phyloP scores from a whole-genome alignment of 1,139 yeast genomes.

The Suhomyces taliae region DNA sequence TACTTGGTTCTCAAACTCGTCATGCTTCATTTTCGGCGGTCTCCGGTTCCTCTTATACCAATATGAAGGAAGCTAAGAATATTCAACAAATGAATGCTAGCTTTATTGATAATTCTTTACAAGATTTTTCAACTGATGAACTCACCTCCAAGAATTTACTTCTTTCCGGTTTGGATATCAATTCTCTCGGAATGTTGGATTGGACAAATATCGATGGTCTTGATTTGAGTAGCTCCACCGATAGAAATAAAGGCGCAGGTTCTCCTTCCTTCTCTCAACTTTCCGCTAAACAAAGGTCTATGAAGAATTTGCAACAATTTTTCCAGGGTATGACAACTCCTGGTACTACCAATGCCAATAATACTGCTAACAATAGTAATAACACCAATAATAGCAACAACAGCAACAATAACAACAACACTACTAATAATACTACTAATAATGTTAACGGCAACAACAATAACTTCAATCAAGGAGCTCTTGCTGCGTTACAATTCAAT shows the following conservation, averaged over 20 bases:
- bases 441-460: not conserved
- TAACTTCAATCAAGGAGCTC: conserved; percentile 3
- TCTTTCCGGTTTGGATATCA: conserved; percentile 26
- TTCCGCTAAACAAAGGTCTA: conserved; percentile 14
- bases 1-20: conserved; percentile 26
- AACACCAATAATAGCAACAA: not conserved
- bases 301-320: conserved; percentile 17
- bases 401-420: not conserved
- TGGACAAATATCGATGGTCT: conserved; percentile 37
- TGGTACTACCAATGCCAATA: not conserved
- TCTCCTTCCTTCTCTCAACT: conserved; percentile 12
- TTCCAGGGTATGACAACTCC: conserved; percentile 11
- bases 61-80: conserved; percentile 42
- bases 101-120: conserved; percentile 50
- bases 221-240: conserved; percentile 9
- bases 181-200: conserved; percentile 27
- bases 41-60: conserved; percentile 67
- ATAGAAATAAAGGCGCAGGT: conserved; percentile 11
- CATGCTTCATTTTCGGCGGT: conserved; percentile 86
- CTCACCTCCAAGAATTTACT: conserved; percentile 20
- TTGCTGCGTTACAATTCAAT: conserved; percentile 31
- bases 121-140: conserved; percentile 55
- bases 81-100: conserved; percentile 28
- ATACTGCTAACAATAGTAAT: not conserved
- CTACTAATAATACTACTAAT: not conserved